Conservation (phyloP, 805 yeast genomes). For the Wickerhamomyces tratensis region DNA sequence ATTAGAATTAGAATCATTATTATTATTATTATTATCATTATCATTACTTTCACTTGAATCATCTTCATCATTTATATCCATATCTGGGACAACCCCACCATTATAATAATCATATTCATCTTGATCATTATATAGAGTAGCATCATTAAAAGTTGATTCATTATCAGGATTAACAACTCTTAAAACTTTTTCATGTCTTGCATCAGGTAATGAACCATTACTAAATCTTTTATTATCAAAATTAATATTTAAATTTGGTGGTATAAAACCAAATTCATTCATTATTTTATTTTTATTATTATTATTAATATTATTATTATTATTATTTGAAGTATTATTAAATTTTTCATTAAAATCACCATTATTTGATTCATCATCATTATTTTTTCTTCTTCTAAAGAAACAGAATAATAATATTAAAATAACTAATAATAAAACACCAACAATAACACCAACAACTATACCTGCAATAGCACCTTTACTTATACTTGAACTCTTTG, state of each 20-base stretch:
- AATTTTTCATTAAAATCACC: not conserved
- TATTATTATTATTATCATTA: too few relatives aligned
- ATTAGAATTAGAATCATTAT: too few relatives aligned
- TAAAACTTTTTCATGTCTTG: conserved; percentile 32
- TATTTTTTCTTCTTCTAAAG: conserved; percentile 28
- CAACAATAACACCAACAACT: conserved; percentile 43
- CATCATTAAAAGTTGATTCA: conserved; percentile 5
- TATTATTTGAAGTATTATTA: not conserved
- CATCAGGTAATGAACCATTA: conserved; percentile 47
- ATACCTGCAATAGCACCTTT: conserved; percentile 54
- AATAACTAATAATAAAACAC: conserved; percentile 20
- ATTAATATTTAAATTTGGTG: conserved; percentile 15
- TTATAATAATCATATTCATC: conserved; percentile 3
- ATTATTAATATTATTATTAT: too few relatives aligned
- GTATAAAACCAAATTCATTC: too few relatives aligned
- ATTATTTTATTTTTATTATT: not conserved
- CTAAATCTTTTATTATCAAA: conserved; percentile 33
- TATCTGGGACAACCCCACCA: not conserved
- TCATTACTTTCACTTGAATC: not conserved
- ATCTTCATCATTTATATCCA: conserved; percentile 5
- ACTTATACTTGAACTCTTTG: conserved; percentile 4
- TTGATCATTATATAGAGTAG: conserved; percentile 1
- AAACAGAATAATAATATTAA: conserved; percentile 29
- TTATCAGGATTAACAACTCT: conserved; percentile 41
- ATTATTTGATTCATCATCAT: conserved; percentile 22